A percentile compares a stretch with the other conserved stretches of the same genome.
phyloP scores from a whole-genome alignment of 2,329 filamentous ascomycete genomes.

The Lecanicillium sp. region DNA sequence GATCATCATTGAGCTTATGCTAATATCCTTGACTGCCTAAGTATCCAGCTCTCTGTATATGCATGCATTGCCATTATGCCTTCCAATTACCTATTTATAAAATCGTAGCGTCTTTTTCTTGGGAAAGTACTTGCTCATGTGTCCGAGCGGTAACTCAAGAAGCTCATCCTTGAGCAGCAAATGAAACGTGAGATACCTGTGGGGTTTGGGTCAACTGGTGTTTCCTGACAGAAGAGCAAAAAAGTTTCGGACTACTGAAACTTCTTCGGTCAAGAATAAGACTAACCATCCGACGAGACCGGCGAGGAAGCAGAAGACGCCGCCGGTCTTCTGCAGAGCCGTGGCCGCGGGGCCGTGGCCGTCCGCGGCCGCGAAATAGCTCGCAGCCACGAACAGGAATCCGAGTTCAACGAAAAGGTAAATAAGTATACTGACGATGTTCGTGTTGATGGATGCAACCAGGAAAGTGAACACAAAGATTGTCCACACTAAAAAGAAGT shows the following conservation, averaged over 20 bases:
- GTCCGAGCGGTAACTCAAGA: constrained; percentile 20
- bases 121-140: constrained; percentile 21
- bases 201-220: too few species aligned
- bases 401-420: constrained; percentile 21
- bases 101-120: constrained; percentile 9
- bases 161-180: constrained; percentile 21
- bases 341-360: constrained; percentile 15
- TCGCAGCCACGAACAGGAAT: constrained; percentile 19
- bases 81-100: too few species aligned
- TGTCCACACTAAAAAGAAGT: constrained; percentile 19
- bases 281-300: constrained; percentile 23
- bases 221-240: too few species aligned
- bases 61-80: too few species aligned
- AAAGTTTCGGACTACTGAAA: too few species aligned
- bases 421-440: constrained; percentile 22
- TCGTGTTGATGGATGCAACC: constrained; percentile 21
- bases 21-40: too few species aligned
- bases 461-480: constrained; percentile 22
- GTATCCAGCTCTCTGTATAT: too few species aligned
- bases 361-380: constrained; percentile 23
- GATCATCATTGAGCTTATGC: too few species aligned
- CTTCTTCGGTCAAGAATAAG: background rate
- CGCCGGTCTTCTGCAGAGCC: constrained; percentile 20
- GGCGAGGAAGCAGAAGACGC: constrained; percentile 22
- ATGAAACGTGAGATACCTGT: constrained; percentile 23